Evolutionary conservation across 1,139 yeast species (phyloP).

Genomic region (Pichia sp.): DNA sequence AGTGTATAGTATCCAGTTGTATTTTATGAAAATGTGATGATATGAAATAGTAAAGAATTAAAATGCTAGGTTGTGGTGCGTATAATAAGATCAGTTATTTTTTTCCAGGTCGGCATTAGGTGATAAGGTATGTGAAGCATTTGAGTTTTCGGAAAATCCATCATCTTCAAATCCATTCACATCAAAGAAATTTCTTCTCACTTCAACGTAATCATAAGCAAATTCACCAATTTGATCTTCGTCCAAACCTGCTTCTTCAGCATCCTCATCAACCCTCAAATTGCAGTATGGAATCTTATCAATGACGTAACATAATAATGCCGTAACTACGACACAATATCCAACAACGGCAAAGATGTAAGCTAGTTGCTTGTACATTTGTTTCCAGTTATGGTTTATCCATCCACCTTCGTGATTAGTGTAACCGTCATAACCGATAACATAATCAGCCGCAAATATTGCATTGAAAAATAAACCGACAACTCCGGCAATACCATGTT

Average conservation of each 20-base stretch:
- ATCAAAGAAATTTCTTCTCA: slow-evolving; percentile 84
- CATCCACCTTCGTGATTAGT: slow-evolving; percentile 88
- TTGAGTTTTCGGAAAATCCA: no score
- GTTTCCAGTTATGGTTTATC: slow-evolving; percentile 85
- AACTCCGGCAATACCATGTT: slow-evolving; percentile 96
- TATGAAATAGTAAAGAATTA: no score
- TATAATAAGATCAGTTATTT: no score
- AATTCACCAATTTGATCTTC: slow-evolving; percentile 98
- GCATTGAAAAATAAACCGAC: slow-evolving; percentile 86
- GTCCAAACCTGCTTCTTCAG: slow-evolving; percentile 84
- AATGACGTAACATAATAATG: slow-evolving; percentile 63
- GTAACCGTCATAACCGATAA: slow-evolving; percentile 80
- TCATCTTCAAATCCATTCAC: slow-evolving; percentile 27
- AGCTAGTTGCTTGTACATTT: slow-evolving; percentile 82
- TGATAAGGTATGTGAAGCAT: no score
- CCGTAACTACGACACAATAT: slow-evolving; percentile 73
- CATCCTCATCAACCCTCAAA: slow-evolving; percentile 74
- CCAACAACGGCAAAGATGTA: slow-evolving; percentile 69
- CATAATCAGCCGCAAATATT: slow-evolving; percentile 77
- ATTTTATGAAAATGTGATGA: no score
- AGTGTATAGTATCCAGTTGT: no score
- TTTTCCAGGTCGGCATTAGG: no score
- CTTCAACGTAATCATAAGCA: slow-evolving; percentile 97
- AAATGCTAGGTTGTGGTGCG: no score
- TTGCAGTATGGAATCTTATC: slow-evolving; percentile 77